Percentiles rank a stretch among this genome's conserved stretches.
Evolutionary conservation across 805 yeast genomes (phyloP).

Genomic region (Komagataella populi): DNA sequence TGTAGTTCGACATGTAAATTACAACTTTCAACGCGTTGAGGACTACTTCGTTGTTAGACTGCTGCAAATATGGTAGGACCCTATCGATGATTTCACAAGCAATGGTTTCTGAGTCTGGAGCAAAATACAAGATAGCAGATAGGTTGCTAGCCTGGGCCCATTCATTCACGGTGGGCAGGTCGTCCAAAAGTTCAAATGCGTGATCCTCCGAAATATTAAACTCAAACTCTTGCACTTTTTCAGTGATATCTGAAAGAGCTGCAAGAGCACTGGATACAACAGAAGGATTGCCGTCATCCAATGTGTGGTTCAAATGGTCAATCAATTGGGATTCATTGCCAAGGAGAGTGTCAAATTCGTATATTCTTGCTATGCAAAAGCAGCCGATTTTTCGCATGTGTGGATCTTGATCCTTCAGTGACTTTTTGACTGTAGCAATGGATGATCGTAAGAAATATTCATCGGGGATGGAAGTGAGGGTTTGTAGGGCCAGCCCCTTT

Average conservation of each 20-base stretch:
- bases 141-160: slow-evolving; percentile 68
- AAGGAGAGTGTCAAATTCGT: slow-evolving; percentile 36
- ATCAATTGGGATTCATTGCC: slow-evolving; percentile 30
- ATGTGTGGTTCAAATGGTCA: slow-evolving; percentile 31
- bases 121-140: slow-evolving; percentile 49
- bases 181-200: slow-evolving; percentile 26
- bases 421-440: slow-evolving; percentile 19
- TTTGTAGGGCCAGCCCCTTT: slow-evolving; percentile 48
- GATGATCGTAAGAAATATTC: slow-evolving; percentile 36
- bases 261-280: slow-evolving; percentile 67
- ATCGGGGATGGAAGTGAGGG: slow-evolving; percentile 46
- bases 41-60: slow-evolving; percentile 71
- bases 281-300: slow-evolving; percentile 42
- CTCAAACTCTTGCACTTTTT: slow-evolving; percentile 31
- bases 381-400: slow-evolving; percentile 60
- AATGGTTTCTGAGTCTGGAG: slow-evolving; percentile 57
- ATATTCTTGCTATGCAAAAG: slow-evolving; percentile 52
- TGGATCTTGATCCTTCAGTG: slow-evolving; percentile 34
- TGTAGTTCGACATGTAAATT: slow-evolving; percentile 61
- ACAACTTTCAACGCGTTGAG: slow-evolving; percentile 63
- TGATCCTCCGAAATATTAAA: slow-evolving; percentile 38
- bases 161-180: slow-evolving; percentile 33
- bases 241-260: slow-evolving; percentile 52
- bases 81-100: slow-evolving; percentile 54
- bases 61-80: slow-evolving; percentile 60